Evolutionary conservation across 2,329 filamentous ascomycete genomes (phyloP), one percentile per base, ranked within the genome.

Genomic region (Calycina marina): DNA sequence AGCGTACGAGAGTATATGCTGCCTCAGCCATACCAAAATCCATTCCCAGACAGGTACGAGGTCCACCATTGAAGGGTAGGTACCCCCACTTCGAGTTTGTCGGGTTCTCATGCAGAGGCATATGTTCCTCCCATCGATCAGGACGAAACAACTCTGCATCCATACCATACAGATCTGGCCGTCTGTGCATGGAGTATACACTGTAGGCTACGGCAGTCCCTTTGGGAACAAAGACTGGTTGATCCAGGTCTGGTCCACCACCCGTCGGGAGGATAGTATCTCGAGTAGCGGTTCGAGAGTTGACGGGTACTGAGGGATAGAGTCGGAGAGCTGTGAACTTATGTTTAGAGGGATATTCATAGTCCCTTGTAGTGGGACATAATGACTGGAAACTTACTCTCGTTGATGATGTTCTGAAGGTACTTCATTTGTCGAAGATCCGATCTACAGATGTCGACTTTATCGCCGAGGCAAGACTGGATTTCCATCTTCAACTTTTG

Each of bases 111-210:
- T n/a, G n/a, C n/a, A n/a, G n/a, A n/a, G 30, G 30, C 14, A 14
- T 26, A 10, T 25, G 11, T n/a, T 12, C 12, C 14, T 38, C 32
- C 40, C 40, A 42, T n/a, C 40, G 26, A 13, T 42, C 40, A 1
- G 40, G 40, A 14, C 24, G 32, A 25, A 37, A 43, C 40, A 45
- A 49, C 2, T 46, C 39, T 60, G 18, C 57, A 38, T 84, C 72
- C 0, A 58, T 48, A 3, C 79, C 79, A 47, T 80, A 88, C 15
- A 84, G 60, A 36, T 75, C 69, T 4, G 45, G 47, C 11, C 53
- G 45, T 18, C 51, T 42, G 25, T 57, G 54, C 40, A 59, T 45
- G 2, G 38, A 37, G 29, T 49, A 52, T 16, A 37, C 29, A 27
- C 35, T 45, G 46, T 32, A 28, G 44, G 17, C 34, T 30, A 30